These are phyloP conservation scores for Rostrohypoxylon terebratum DNA, from an alignment of 495 filamentous ascomycete species.

Conservation along the genomic window DNA sequence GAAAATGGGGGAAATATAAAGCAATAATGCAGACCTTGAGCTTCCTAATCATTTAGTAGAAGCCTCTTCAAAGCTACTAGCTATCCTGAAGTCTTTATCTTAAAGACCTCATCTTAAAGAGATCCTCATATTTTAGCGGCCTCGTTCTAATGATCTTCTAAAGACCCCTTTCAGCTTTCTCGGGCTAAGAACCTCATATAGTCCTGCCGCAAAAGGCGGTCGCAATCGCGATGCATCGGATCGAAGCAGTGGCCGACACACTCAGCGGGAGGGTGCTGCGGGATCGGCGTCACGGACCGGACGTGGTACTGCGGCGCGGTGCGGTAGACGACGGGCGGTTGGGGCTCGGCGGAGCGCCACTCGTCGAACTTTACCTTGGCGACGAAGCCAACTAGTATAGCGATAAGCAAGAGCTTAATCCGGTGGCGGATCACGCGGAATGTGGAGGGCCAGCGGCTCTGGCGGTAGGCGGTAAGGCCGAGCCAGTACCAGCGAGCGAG, in stretches of 20 bases:
- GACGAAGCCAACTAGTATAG: not conserved
- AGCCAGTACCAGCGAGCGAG: conserved; percentile 22
- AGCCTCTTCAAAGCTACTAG: not conserved
- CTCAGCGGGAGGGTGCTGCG: too few species aligned
- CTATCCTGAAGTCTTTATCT: too few species aligned
- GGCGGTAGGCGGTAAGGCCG: conserved; percentile 2
- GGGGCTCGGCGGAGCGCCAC: not conserved
- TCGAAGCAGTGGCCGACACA: too few species aligned
- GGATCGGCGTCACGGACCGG: conserved; percentile 15
- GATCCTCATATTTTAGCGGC: too few species aligned
- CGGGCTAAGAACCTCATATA: too few species aligned
- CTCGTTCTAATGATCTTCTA: too few species aligned
- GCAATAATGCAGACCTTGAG: not conserved
- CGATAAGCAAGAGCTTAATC: not conserved
- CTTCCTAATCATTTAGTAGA: not conserved
- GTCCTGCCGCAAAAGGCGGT: not conserved
- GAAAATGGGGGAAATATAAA: not conserved
- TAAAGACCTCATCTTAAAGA: too few species aligned
- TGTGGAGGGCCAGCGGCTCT: conserved; percentile 15
- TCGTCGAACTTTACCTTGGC: not conserved
- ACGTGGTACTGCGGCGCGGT: not conserved
- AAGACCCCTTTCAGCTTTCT: not conserved
- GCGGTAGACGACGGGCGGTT: not conserved
- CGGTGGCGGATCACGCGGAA: not conserved
- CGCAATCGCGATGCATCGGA: too few species aligned